Conservation (phyloP, 2,329 filamentous ascomycete species). For the Dactylellina parvicollis region DNA sequence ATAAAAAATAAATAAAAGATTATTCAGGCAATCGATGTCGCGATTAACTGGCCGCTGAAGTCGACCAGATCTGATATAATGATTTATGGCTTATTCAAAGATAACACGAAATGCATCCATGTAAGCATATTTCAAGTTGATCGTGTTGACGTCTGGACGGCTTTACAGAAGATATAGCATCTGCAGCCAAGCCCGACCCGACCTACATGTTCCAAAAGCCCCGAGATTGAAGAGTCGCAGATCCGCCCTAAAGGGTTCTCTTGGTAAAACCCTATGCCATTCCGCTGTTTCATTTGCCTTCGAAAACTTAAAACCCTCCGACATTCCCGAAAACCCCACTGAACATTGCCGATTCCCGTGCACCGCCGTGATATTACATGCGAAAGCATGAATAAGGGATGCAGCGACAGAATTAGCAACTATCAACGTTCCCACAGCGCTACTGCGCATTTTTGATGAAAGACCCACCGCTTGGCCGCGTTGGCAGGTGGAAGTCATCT, state of each 20-base stretch:
- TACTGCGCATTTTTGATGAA: slow-evolving; percentile 31
- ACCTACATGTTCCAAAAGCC: slow-evolving; percentile 20
- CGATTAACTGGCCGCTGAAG: too few species aligned
- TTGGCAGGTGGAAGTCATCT: not conserved
- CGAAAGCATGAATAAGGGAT: slow-evolving; percentile 45
- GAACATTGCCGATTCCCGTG: slow-evolving; percentile 20
- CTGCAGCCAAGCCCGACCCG: slow-evolving; percentile 16
- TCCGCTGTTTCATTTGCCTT: slow-evolving; percentile 51
- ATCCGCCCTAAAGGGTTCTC: slow-evolving; percentile 18
- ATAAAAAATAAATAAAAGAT: too few species aligned
- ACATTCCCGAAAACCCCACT: slow-evolving; percentile 21
- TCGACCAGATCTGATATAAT: too few species aligned
- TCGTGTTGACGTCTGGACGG: too few species aligned
- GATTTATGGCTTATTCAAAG: too few species aligned
- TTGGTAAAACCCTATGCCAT: slow-evolving; percentile 30
- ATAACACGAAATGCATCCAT: too few species aligned
- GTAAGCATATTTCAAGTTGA: too few species aligned
- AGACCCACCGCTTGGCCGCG: not conserved
- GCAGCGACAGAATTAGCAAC: slow-evolving; percentile 17
- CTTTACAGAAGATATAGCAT: not conserved
- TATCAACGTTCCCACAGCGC: slow-evolving; percentile 26
- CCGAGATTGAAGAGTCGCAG: slow-evolving; percentile 35
- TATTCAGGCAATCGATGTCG: too few species aligned
- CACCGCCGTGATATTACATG: not conserved
- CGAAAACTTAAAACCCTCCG: slow-evolving; percentile 13